Evolutionary conservation across 305 asterid genomes (phyloP).

Genomic region (Striga hermonthica): DNA sequence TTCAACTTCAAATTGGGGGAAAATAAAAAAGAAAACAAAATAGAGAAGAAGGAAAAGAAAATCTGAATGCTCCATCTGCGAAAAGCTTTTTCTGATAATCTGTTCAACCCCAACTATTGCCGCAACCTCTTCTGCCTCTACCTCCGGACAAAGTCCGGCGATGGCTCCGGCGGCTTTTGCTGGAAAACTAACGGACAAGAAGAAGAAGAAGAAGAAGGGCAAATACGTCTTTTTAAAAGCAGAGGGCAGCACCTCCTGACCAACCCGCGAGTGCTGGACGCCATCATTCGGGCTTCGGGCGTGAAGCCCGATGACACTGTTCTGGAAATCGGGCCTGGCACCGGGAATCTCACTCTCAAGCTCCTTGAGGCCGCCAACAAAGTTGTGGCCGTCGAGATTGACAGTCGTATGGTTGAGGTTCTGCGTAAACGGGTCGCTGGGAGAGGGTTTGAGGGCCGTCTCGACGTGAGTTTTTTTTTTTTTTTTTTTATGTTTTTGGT

Average conservation of each 20-base stretch:
- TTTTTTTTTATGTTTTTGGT: not conserved
- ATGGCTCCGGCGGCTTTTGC: slow-evolving; percentile 35
- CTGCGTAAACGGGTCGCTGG: slow-evolving; percentile 57
- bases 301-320: slow-evolving; percentile 67
- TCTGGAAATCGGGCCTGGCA: slow-evolving; percentile 92
- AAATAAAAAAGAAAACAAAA: too few relatives aligned
- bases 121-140: slow-evolving; percentile 32
- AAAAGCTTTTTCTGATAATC: slow-evolving; percentile 25
- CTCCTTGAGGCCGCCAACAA: slow-evolving; percentile 67
- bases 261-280: slow-evolving; percentile 65
- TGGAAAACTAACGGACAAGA: slow-evolving; percentile 31
- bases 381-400: slow-evolving; percentile 76
- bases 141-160: slow-evolving; percentile 45
- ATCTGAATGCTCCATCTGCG: slow-evolving; percentile 45
- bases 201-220: slow-evolving; percentile 34
- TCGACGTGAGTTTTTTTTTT: slow-evolving; percentile 46
- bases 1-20: too few relatives aligned
- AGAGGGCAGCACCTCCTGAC: slow-evolving; percentile 91
- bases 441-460: slow-evolving; percentile 44
- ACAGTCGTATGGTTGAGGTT: slow-evolving; percentile 72
- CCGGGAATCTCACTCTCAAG: slow-evolving; percentile 88
- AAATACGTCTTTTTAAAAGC: slow-evolving; percentile 60
- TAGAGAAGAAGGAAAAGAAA: not conserved
- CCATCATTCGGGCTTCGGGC: slow-evolving; percentile 61
- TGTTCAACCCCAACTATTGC: slow-evolving; percentile 24